Conservation (phyloP, 495 filamentous ascomycete genomes). For the Aspergillus olivimuriae region DNA sequence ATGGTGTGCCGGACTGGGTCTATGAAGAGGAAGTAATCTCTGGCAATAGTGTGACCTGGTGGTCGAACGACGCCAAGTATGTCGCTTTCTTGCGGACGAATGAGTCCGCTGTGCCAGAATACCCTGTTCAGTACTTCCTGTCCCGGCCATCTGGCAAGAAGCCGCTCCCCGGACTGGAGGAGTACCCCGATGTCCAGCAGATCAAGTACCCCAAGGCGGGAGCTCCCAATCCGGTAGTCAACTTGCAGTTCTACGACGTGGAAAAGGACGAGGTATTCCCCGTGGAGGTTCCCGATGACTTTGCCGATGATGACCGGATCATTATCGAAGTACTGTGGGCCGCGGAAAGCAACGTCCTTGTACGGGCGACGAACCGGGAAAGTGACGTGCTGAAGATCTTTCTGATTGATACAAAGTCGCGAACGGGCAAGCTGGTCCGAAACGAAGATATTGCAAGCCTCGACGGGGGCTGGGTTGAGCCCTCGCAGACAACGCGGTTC, state of each 20-base stretch:
- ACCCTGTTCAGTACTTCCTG: conserved; percentile 89
- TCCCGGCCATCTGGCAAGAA: conserved; percentile 74
- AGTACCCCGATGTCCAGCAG: conserved; percentile 80
- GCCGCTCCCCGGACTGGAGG: conserved; percentile 69
- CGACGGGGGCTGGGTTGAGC: conserved; percentile 97
- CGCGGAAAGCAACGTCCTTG: conserved; percentile 64
- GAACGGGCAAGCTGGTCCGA: conserved; percentile 74
- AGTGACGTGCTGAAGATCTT: conserved; percentile 84
- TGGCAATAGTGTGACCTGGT: conserved; percentile 84
- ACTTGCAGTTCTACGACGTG: conserved; percentile 84
- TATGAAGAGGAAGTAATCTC: conserved; percentile 94
- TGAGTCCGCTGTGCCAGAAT: conserved; percentile 86
- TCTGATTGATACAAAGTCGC: conserved; percentile 69
- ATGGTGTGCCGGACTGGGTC: conserved; percentile 98
- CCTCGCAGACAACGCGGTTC: conserved; percentile 77
- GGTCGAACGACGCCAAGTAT: conserved; percentile 80
- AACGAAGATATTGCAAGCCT: conserved; percentile 69
- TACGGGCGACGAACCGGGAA: conserved; percentile 90
- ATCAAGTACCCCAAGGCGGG: conserved; percentile 99
- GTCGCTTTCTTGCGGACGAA: conserved; percentile 90
- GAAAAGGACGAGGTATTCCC: conserved; percentile 71
- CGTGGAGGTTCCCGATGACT: conserved; percentile 70
- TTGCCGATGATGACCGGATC: conserved; percentile 72
- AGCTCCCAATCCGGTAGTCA: conserved; percentile 84
- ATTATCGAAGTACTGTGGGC: conserved; percentile 95